A percentile compares a stretch with the other conserved stretches of the same genome.
Evolutionary conservation across 768 basidiomycete species (phyloP).

Genomic region (Tephrocybe sp.): DNA sequence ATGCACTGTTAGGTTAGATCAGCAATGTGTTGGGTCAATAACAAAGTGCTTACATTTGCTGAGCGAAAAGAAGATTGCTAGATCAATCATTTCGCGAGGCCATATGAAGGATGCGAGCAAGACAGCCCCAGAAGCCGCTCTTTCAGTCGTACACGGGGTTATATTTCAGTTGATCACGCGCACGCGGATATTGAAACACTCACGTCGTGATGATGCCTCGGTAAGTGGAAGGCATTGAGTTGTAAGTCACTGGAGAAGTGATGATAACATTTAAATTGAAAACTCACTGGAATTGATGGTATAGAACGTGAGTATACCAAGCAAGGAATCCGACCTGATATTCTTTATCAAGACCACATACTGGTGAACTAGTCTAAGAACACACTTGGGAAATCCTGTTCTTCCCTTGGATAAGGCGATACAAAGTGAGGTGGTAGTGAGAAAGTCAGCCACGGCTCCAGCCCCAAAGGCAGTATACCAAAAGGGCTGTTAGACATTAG

Average conservation of each 20-base stretch:
- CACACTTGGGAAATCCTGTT: not conserved
- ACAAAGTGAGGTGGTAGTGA: slow-evolving; percentile 1
- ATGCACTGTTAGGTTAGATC: slow-evolving; percentile 1
- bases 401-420: not conserved
- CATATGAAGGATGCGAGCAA: not conserved
- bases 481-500: not conserved
- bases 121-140: not conserved
- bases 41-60: slow-evolving; percentile 3
- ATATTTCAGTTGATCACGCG: not conserved
- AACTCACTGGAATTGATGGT: slow-evolving; percentile 6
- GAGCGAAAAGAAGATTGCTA: slow-evolving; percentile 7
- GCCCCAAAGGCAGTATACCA: slow-evolving; percentile 1
- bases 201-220: slow-evolving; percentile 2
- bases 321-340: slow-evolving; percentile 1
- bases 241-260: not conserved
- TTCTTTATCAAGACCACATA: not conserved
- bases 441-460: not conserved
- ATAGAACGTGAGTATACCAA: slow-evolving; percentile 5
- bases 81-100: not conserved
- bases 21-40: too few relatives aligned
- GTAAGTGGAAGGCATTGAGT: not conserved
- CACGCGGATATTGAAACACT: not conserved
- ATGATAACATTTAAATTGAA: not conserved
- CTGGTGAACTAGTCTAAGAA: too few relatives aligned
- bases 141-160: not conserved